Conservation (phyloP, 441 rosid genomes). For the Capsella rubella region DNA sequence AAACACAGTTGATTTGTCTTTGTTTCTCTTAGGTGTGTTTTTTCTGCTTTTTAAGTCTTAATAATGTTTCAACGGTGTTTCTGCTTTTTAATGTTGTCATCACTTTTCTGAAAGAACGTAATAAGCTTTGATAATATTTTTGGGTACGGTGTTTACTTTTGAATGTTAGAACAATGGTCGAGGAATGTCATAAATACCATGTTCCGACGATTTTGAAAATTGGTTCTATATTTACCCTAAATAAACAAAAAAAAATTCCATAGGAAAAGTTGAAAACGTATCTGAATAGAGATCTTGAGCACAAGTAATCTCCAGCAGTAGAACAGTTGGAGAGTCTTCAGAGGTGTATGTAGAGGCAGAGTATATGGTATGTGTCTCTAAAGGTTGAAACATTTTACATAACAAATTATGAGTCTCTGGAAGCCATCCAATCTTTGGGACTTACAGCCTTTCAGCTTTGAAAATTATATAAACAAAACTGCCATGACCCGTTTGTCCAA, state of each 20-base stretch:
- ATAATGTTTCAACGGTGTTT: slow-evolving; percentile 26
- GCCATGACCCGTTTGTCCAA: slow-evolving; percentile 24
- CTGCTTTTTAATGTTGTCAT: background rate
- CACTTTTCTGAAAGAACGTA: background rate
- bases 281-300: too few species aligned
- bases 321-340: slow-evolving; percentile 40
- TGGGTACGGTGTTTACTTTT: background rate
- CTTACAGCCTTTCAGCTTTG: slow-evolving; percentile 12
- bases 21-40: slow-evolving; percentile 11
- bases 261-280: too few species aligned
- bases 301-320: slow-evolving; percentile 30
- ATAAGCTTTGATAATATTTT: background rate
- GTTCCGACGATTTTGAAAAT: too few species aligned
- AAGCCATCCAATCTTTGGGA: slow-evolving; percentile 13
- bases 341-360: slow-evolving; percentile 26
- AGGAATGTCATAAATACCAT: background rate
- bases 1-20: slow-evolving; percentile 6
- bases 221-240: too few species aligned
- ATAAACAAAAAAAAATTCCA: too few species aligned
- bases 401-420: slow-evolving; percentile 15
- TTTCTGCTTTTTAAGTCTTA: slow-evolving; percentile 21
- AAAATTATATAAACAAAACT: background rate
- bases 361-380: slow-evolving; percentile 12
- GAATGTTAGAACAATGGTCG: background rate
- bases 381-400: slow-evolving; percentile 18